These are phyloP conservation scores for Camelina sativa DNA, from an alignment of 345 rosid species.

Conservation along the genomic window DNA sequence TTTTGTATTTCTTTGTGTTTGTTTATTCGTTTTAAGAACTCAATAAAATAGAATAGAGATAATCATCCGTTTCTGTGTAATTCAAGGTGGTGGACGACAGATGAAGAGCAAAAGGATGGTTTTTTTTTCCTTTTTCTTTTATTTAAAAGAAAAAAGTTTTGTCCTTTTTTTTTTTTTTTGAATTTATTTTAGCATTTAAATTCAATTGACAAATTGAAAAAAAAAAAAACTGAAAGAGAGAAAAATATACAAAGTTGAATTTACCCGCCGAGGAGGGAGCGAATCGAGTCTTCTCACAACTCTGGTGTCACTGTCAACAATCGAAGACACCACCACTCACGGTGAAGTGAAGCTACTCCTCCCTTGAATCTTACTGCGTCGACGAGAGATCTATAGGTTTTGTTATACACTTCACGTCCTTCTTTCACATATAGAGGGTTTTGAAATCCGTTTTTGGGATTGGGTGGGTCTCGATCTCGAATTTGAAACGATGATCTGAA, in stretches of 20 bases:
- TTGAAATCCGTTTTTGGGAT: constrained; percentile 22
- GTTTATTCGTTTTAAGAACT: neutral
- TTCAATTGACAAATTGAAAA: too few species aligned
- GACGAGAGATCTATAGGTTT: constrained; percentile 23
- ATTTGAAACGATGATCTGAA: too few species aligned
- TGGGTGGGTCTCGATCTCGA: neutral
- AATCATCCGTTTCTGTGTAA: constrained; percentile 24
- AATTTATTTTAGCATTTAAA: too few species aligned
- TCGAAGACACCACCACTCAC: neutral
- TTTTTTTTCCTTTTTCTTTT: neutral
- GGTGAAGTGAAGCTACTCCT: neutral
- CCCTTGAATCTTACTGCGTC: neutral
- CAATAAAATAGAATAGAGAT: constrained; percentile 37
- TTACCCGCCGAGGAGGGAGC: constrained; percentile 32
- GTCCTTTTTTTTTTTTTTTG: too few species aligned
- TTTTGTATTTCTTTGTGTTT: too few species aligned
- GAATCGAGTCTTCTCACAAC: neutral
- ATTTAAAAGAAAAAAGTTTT: neutral
- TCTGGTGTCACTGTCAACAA: neutral
- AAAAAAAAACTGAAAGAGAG: too few species aligned
- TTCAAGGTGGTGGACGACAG: constrained; percentile 21
- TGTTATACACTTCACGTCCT: neutral
- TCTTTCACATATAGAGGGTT: constrained; percentile 4
- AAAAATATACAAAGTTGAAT: neutral
- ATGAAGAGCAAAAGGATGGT: neutral